These are phyloP conservation scores for Fonsecaea multimorphosa DNA, from an alignment of 2,329 filamentous ascomycete genomes.

Conservation along the genomic window DNA sequence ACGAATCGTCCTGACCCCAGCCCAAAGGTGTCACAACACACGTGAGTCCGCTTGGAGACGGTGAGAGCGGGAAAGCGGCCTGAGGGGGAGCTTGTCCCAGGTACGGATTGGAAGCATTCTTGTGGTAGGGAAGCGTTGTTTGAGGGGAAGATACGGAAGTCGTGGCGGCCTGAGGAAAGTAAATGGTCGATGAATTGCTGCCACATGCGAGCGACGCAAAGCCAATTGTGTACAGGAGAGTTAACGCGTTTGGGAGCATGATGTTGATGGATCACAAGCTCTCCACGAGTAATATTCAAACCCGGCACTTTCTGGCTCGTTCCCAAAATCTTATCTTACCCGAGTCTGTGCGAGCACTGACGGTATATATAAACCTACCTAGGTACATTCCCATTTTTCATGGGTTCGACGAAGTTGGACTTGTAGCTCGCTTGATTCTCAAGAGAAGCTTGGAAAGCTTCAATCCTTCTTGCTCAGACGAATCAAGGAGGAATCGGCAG, in stretches of 20 bases:
- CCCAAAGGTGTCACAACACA: slow-evolving; percentile 16
- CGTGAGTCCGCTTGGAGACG: not conserved
- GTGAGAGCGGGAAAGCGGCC: slow-evolving; percentile 5
- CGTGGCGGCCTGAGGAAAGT: slow-evolving; percentile 11
- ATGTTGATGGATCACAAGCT: not conserved
- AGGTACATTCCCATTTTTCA: not conserved
- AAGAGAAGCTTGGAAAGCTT: not conserved
- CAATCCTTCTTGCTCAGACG: not conserved
- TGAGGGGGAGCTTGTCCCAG: slow-evolving; percentile 7
- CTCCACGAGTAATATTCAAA: not conserved
- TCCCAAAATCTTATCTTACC: not conserved
- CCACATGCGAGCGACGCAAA: not conserved
- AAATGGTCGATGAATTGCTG: not conserved
- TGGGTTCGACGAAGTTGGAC: not conserved
- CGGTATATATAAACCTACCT: not conserved
- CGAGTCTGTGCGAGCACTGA: not conserved
- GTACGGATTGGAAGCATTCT: slow-evolving; percentile 18
- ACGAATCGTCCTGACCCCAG: slow-evolving; percentile 19
- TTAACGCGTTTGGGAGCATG: not conserved
- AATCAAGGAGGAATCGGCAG: slow-evolving; percentile 8
- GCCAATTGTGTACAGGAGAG: not conserved
- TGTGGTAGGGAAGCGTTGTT: slow-evolving; percentile 19
- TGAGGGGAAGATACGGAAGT: slow-evolving; percentile 14
- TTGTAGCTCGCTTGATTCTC: not conserved
- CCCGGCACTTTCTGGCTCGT: not conserved